Evolutionary conservation across 2,329 filamentous ascomycete species (phyloP).

Genomic region (Zasmidium citrigriseum): DNA sequence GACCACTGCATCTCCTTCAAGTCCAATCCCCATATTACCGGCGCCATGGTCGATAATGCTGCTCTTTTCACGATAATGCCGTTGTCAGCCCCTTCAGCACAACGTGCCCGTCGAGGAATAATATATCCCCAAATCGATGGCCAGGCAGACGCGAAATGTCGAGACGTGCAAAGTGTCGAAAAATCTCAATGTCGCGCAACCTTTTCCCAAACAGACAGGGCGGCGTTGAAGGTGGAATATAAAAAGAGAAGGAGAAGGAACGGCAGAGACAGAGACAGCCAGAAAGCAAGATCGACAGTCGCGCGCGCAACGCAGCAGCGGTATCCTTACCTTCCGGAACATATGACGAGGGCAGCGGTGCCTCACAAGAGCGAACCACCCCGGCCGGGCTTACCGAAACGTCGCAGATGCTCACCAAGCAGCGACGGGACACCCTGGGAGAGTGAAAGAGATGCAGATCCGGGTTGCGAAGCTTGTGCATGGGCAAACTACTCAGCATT

Average conservation of each 20-base stretch:
- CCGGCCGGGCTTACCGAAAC: not conserved
- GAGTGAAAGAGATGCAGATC: not conserved
- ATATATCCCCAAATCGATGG: too few relatives aligned
- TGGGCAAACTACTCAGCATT: not conserved
- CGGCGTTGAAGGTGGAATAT: too few relatives aligned
- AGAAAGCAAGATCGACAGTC: not conserved
- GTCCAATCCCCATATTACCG: constrained; percentile 60
- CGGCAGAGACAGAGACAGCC: not conserved
- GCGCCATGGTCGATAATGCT: constrained; percentile 26
- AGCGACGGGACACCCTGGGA: not conserved
- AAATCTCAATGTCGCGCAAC: too few relatives aligned
- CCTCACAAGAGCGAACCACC: too few relatives aligned
- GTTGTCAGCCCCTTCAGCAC: not conserved
- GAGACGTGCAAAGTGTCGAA: too few relatives aligned
- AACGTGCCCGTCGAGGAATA: not conserved
- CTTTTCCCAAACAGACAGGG: too few relatives aligned
- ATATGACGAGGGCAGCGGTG: not conserved
- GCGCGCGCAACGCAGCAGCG: not conserved
- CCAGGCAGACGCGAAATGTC: too few relatives aligned
- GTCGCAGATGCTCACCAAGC: not conserved
- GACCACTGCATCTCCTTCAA: constrained; percentile 59
- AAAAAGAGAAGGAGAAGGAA: not conserved
- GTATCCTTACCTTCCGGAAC: not conserved
- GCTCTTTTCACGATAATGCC: not conserved
- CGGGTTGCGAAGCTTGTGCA: not conserved